A percentile compares a stretch with the other conserved stretches of the same genome.
Conservation (phyloP, 148 eudicot genomes). For the Camellia lanceoleosa region DNA sequence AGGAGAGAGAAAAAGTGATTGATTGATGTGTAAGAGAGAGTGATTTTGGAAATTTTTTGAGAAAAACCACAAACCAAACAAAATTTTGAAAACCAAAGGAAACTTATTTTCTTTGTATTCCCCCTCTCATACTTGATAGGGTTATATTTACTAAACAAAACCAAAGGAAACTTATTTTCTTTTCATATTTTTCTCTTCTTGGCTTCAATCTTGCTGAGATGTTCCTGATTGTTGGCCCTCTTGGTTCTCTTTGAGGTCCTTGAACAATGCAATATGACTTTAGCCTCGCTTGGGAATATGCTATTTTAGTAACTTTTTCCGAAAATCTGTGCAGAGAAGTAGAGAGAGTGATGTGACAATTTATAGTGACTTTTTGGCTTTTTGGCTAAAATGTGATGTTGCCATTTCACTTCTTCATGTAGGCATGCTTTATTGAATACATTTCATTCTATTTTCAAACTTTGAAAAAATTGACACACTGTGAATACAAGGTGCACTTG, state of each 20-base stretch:
- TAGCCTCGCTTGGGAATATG: too few relatives aligned
- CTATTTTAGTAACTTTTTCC: too few relatives aligned
- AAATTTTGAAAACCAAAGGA: background rate
- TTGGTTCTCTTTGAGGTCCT: constrained; percentile 3
- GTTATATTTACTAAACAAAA: background rate
- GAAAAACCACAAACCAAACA: background rate
- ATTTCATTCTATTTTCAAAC: background rate
- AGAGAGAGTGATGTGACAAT: too few relatives aligned
- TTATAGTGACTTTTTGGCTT: too few relatives aligned
- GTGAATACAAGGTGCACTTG: background rate
- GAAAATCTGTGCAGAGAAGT: too few relatives aligned
- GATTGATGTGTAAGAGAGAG: too few relatives aligned
- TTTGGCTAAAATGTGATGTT: too few relatives aligned
- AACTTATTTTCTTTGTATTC: background rate
- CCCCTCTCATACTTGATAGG: background rate
- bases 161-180: background rate
- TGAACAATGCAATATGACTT: background rate
- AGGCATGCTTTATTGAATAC: background rate
- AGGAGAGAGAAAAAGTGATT: too few relatives aligned
- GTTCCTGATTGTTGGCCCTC: background rate
- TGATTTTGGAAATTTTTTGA: too few relatives aligned
- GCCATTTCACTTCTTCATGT: background rate
- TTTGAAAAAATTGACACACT: background rate
- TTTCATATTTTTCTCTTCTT: background rate
- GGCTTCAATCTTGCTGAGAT: background rate